These are phyloP conservation scores for Fusarium oligoseptatum DNA, from an alignment of 2,329 filamentous ascomycete genomes.

Conservation along the genomic window DNA sequence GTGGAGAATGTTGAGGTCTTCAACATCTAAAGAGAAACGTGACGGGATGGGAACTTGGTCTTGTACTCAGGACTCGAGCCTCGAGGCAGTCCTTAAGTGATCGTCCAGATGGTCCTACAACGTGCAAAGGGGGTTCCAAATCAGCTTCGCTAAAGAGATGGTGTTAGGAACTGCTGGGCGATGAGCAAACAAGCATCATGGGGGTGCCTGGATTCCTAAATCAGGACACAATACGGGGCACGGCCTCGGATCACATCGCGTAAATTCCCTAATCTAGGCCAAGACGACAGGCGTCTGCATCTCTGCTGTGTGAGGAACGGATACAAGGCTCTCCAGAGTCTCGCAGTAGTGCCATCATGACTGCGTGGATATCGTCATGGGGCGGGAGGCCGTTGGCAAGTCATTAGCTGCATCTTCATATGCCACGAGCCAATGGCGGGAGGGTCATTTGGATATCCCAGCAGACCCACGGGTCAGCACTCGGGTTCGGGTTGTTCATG, in stretches of 20 bases:
- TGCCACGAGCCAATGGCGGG: constrained; percentile 25
- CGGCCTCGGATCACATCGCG: not conserved
- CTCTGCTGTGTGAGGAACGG: not conserved
- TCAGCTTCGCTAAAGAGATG: not conserved
- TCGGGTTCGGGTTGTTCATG: constrained; percentile 33
- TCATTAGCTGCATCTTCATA: constrained; percentile 1
- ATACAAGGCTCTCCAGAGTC: not conserved
- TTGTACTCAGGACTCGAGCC: not conserved
- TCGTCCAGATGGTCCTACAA: not conserved
- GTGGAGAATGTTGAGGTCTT: not conserved
- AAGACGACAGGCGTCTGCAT: not conserved
- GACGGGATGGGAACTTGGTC: not conserved
- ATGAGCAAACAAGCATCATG: not conserved
- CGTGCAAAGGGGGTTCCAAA: not conserved
- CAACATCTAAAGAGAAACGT: not conserved
- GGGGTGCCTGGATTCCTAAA: constrained; percentile 2
- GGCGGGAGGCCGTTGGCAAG: not conserved
- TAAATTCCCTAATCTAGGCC: not conserved
- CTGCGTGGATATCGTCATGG: constrained; percentile 5
- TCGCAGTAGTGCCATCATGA: constrained; percentile 3
- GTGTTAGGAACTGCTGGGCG: not conserved
- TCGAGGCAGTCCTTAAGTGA: not conserved
- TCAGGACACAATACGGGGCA: not conserved
- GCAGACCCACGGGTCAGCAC: constrained; percentile 15
- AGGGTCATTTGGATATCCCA: constrained; percentile 18